These are phyloP conservation scores for Saccharum hybrid DNA, from an alignment of 202 grass and related monocot species.

Conservation along the genomic window DNA sequence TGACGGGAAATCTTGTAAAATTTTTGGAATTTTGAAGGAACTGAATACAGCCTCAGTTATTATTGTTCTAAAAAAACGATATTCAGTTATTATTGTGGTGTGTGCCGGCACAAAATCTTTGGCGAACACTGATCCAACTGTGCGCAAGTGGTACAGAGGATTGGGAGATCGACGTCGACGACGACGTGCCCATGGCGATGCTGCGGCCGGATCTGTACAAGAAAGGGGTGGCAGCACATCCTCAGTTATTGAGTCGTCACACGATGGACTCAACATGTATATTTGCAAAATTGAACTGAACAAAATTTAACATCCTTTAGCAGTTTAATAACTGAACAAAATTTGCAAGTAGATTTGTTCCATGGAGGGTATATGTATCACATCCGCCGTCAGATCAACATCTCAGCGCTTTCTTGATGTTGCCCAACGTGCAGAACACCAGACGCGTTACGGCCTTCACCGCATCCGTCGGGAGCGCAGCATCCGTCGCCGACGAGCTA, in stretches of 20 bases:
- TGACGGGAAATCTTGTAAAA: too few relatives aligned
- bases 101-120: not conserved
- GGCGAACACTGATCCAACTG: not conserved
- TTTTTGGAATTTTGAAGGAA: too few relatives aligned
- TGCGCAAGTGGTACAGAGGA: not conserved
- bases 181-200: not conserved
- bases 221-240: not conserved
- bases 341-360: not conserved
- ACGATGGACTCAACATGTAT: not conserved
- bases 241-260: not conserved
- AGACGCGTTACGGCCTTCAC: conserved; percentile 49
- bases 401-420: conserved; percentile 65
- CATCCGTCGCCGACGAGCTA: conserved; percentile 40
- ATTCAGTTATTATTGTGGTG: not conserved
- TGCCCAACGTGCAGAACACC: conserved; percentile 56
- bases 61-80: too few relatives aligned
- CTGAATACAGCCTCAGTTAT: too few relatives aligned
- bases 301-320: not conserved
- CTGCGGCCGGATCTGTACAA: conserved; percentile 1
- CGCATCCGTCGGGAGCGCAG: conserved; percentile 6
- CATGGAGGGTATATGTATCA: too few relatives aligned
- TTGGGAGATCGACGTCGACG: not conserved
- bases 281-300: too few relatives aligned
- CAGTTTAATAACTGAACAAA: not conserved
- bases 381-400: conserved; percentile 10